These are phyloP conservation scores for Wickerhamomyces pijperi DNA, from an alignment of 805 yeast species.

Conservation along the genomic window DNA sequence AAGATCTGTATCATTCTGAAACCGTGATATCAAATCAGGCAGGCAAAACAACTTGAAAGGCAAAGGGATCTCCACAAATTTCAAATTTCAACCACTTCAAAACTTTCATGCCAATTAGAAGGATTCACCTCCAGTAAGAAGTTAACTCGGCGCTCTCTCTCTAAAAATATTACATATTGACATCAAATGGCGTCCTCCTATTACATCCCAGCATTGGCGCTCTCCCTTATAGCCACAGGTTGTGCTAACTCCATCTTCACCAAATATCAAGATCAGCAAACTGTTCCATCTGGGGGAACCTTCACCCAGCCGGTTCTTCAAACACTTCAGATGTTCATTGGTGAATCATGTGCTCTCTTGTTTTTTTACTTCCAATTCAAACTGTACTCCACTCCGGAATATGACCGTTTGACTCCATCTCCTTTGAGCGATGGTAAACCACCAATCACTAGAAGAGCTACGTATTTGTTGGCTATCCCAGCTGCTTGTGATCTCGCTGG, in stretches of 20 bases:
- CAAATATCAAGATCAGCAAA: constrained; percentile 66
- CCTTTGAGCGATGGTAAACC: too few species aligned
- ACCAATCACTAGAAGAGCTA: neutral
- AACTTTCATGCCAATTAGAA: too few species aligned
- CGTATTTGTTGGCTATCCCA: constrained; percentile 41
- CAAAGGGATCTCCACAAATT: too few species aligned
- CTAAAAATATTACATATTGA: too few species aligned
- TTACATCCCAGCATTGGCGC: constrained; percentile 6
- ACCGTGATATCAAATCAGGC: too few species aligned
- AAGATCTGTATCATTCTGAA: too few species aligned
- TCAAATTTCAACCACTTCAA: too few species aligned
- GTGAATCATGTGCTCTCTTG: constrained; percentile 45
- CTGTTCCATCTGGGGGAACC: constrained; percentile 37
- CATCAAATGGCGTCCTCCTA: constrained; percentile 8
- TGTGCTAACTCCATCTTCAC: constrained; percentile 65
- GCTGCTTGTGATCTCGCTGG: constrained; percentile 62
- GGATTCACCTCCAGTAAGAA: too few species aligned
- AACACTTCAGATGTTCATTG: constrained; percentile 73
- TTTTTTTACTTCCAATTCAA: constrained; percentile 19
- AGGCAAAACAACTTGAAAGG: too few species aligned
- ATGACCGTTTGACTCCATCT: neutral
- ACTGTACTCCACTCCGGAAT: neutral
- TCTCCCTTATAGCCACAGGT: constrained; percentile 57
- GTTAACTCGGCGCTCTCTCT: too few species aligned
- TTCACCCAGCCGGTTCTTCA: constrained; percentile 77